Evolutionary conservation across 202 grass and related monocot species (phyloP).

Genomic region (Alloteropsis angusta): DNA sequence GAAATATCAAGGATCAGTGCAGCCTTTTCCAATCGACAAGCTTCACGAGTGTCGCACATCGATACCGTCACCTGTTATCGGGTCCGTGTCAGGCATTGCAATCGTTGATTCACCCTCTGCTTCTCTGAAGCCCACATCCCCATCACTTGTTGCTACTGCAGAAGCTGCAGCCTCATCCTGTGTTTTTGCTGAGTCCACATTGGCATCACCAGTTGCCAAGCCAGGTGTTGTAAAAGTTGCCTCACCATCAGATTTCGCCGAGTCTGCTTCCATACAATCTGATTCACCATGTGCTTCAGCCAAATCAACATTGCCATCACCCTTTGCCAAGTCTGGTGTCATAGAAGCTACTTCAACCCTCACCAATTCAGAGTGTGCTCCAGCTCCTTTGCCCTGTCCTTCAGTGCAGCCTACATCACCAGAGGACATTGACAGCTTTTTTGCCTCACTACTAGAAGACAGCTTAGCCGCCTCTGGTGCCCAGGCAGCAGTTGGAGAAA

Average conservation of each 20-base stretch:
- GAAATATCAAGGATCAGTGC: background rate
- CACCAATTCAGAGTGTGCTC: background rate
- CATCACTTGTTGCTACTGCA: background rate
- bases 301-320: background rate
- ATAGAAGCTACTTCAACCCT: background rate
- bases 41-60: background rate
- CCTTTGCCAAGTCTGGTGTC: background rate
- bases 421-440: background rate
- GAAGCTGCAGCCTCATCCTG: background rate
- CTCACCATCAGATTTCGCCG: background rate
- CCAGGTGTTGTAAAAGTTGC: background rate
- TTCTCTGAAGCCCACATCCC: background rate
- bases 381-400: background rate
- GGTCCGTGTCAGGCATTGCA: no score
- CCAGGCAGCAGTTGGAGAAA: background rate
- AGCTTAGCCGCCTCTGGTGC: background rate
- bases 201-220: background rate
- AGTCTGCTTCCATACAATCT: background rate
- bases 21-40: background rate
- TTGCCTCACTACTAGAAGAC: background rate
- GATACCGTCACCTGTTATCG: background rate
- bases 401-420: background rate
- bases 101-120: background rate
- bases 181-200: background rate
- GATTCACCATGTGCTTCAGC: background rate